Conservation (phyloP, 2,329 filamentous ascomycete genomes). For the Claviceps cyperi region DNA sequence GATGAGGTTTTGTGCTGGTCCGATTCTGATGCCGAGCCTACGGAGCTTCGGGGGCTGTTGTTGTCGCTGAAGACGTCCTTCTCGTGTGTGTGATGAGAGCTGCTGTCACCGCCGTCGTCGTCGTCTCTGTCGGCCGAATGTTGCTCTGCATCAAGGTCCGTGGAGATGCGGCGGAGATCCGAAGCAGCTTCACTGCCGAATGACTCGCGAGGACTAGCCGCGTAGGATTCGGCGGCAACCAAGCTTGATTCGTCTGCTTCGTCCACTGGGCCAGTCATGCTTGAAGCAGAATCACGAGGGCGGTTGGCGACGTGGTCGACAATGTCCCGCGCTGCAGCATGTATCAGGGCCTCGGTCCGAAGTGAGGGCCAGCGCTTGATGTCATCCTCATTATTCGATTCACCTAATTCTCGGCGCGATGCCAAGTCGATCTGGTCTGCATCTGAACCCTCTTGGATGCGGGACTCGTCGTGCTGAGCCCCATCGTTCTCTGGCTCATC, state of each 20-base stretch:
- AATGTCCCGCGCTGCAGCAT: constrained; percentile 36
- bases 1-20: constrained; percentile 19
- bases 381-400: constrained; percentile 8
- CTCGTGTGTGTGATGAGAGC: constrained; percentile 36
- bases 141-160: constrained; percentile 8
- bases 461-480: not conserved
- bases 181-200: constrained; percentile 12
- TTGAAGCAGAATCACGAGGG: constrained; percentile 13
- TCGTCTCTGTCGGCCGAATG: constrained; percentile 11
- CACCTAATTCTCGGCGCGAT: constrained; percentile 10
- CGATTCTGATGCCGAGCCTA: constrained; percentile 32
- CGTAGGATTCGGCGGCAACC: constrained; percentile 13
- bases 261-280: constrained; percentile 4
- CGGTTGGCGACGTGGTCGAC: constrained; percentile 23
- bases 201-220: constrained; percentile 9
- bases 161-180: constrained; percentile 8
- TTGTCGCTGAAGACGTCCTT: constrained; percentile 46
- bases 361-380: constrained; percentile 25
- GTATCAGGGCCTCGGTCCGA: constrained; percentile 37
- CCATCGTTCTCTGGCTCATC: constrained; percentile 2
- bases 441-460: not conserved
- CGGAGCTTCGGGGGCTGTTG: constrained; percentile 40
- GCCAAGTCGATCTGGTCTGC: not conserved
- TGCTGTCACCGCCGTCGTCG: constrained; percentile 26
- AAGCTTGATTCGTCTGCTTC: constrained; percentile 11